Evolutionary conservation across 257 asterid species (phyloP).

Genomic region (Penstemon davidsonii): DNA sequence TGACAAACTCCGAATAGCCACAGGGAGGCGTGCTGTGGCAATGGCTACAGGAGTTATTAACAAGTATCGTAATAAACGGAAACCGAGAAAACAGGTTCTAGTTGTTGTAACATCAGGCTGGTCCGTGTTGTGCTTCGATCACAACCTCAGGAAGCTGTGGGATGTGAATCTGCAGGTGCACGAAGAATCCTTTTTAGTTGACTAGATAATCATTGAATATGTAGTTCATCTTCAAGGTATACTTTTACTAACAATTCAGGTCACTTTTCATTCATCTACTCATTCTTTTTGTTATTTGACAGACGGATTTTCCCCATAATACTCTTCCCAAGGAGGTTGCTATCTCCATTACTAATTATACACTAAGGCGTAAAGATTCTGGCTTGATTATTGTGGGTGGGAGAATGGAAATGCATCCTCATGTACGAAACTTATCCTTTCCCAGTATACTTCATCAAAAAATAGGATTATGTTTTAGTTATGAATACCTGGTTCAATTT

Average conservation of each 20-base stretch:
- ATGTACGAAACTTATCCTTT: conserved; percentile 56
- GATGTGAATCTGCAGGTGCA: conserved; percentile 87
- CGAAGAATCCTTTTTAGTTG: conserved; percentile 17
- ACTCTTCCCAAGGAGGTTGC: conserved; percentile 96
- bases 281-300: conserved; percentile 33
- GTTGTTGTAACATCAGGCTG: conserved; percentile 97
- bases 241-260: conserved; percentile 9
- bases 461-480: conserved; percentile 21
- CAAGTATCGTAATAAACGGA: conserved; percentile 59
- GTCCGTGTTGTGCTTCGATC: conserved; percentile 97
- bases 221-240: not conserved
- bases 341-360: conserved; percentile 82
- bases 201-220: conserved; percentile 10
- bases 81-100: conserved; percentile 78
- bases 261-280: conserved; percentile 15
- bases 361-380: conserved; percentile 89
- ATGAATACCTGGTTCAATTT: conserved; percentile 17
- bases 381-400: conserved; percentile 96
- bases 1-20: conserved; percentile 78
- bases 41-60: conserved; percentile 94
- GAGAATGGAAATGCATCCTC: conserved; percentile 97
- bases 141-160: conserved; percentile 96
- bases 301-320: conserved; percentile 95
- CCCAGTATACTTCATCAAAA: conserved; percentile 14
- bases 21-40: conserved; percentile 96